Conservation (phyloP, 202 grass and related monocot species). For the Schoenoplectus tabernaemontani region DNA sequence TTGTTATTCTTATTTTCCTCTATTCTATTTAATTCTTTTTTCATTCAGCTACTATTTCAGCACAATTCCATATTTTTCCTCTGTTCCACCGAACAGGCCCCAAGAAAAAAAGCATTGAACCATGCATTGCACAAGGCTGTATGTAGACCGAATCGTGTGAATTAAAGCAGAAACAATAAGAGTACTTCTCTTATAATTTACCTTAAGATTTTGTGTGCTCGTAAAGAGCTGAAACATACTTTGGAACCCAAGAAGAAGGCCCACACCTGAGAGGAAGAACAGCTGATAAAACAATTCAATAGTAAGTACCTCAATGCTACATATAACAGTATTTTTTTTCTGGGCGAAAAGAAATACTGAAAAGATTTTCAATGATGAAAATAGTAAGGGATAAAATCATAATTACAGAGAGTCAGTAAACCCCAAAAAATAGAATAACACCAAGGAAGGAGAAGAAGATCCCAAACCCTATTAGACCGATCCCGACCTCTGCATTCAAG, state of each 20-base stretch:
- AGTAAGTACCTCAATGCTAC: neutral
- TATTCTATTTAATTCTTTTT: too few relatives aligned
- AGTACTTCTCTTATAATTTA: neutral
- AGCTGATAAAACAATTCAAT: slow-evolving; percentile 40
- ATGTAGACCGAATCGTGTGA: neutral
- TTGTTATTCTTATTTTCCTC: too few relatives aligned
- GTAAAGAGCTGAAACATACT: slow-evolving; percentile 82
- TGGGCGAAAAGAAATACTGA: neutral
- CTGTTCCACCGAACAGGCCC: too few relatives aligned
- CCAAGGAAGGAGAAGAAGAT: slow-evolving; percentile 91
- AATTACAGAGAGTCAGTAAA: slow-evolving; percentile 96
- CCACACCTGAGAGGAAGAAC: slow-evolving; percentile 78
- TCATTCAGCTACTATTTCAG: too few relatives aligned
- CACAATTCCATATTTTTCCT: too few relatives aligned
- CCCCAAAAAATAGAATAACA: slow-evolving; percentile 88
- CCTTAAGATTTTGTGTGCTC: slow-evolving; percentile 77
- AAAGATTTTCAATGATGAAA: neutral
- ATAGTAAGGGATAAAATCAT: slow-evolving; percentile 34
- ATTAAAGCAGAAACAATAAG: neutral
- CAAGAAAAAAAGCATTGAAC: slow-evolving; percentile 78
- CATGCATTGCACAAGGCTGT: slow-evolving; percentile 32
- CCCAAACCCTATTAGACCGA: slow-evolving; percentile 81
- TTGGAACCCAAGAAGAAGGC: slow-evolving; percentile 68
- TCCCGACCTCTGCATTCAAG: slow-evolving; percentile 56
- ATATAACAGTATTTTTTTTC: neutral